Evolutionary conservation across 495 filamentous ascomycete genomes (phyloP).

Genomic region (Xylaria telfairii): DNA sequence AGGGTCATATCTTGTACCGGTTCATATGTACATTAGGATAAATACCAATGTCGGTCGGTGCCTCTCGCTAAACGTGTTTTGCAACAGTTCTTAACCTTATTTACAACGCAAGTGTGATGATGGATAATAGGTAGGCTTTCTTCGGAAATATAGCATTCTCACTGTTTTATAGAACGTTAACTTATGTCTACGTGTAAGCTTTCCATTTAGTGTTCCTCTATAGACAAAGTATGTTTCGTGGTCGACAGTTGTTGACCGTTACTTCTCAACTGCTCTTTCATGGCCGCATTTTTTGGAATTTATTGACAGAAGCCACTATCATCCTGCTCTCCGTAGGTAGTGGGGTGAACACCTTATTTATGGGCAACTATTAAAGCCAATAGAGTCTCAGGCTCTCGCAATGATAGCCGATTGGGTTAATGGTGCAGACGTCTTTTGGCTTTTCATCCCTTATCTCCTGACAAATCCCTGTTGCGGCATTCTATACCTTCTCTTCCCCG

Average conservation of each 20-base stretch:
- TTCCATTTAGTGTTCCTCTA: not conserved
- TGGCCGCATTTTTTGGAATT: not conserved
- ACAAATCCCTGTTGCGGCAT: not conserved
- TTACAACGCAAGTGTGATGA: not conserved
- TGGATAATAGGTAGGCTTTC: not conserved
- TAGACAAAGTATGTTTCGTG: not conserved
- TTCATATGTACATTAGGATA: constrained; percentile 4
- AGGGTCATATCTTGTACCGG: not conserved
- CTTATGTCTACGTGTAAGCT: not conserved
- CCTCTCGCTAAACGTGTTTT: not conserved
- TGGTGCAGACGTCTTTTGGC: not conserved
- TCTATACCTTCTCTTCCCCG: not conserved
- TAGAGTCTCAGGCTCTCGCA: not conserved
- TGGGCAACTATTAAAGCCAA: not conserved
- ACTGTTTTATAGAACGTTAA: not conserved
- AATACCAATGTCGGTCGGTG: not conserved
- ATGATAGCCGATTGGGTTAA: not conserved
- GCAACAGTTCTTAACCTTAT: not conserved
- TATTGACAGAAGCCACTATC: not conserved
- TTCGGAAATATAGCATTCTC: not conserved
- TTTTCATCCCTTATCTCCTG: not conserved
- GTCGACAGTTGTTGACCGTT: not conserved
- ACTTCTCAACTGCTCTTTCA: not conserved
- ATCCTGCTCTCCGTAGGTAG: not conserved
- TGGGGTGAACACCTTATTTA: not conserved